Percentiles rank a stretch among this genome's conserved stretches.
phyloP scores from a whole-genome alignment of 169 alveolate species.

The Plasmodium chabaudi region DNA sequence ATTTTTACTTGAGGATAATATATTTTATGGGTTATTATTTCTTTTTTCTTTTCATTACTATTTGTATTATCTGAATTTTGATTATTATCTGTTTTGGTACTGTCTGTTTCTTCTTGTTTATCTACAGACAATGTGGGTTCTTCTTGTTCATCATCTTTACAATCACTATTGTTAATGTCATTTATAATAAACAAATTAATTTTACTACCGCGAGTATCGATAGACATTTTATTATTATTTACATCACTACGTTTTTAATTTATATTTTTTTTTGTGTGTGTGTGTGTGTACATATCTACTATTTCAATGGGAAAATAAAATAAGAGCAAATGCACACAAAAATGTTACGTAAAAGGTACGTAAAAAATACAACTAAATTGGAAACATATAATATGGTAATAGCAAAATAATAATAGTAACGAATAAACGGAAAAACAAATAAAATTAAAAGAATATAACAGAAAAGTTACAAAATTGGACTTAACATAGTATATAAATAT shows the following conservation, averaged over 20 bases:
- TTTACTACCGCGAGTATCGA: constrained; percentile 38
- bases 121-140: neutral
- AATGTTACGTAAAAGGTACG: neutral
- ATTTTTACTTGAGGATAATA: constrained; percentile 68
- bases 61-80: neutral
- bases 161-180: constrained; percentile 5
- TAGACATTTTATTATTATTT: constrained; percentile 18
- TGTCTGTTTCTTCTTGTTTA: neutral
- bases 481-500: too few relatives aligned
- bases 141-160: neutral
- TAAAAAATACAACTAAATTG: neutral
- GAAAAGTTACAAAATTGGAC: too few relatives aligned
- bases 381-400: too few relatives aligned
- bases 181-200: constrained; percentile 67
- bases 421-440: too few relatives aligned
- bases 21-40: constrained; percentile 66
- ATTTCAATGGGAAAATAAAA: neutral
- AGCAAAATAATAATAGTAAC: too few relatives aligned
- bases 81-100: neutral
- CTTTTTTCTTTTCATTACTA: constrained; percentile 13
- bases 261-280: constrained; percentile 12
- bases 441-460: too few relatives aligned
- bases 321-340: neutral
- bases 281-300: neutral
- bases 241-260: neutral